A percentile compares a stretch with the other conserved stretches of the same genome.
Evolutionary conservation across 768 basidiomycete species (phyloP).

Genomic region (Russula olivacea): DNA sequence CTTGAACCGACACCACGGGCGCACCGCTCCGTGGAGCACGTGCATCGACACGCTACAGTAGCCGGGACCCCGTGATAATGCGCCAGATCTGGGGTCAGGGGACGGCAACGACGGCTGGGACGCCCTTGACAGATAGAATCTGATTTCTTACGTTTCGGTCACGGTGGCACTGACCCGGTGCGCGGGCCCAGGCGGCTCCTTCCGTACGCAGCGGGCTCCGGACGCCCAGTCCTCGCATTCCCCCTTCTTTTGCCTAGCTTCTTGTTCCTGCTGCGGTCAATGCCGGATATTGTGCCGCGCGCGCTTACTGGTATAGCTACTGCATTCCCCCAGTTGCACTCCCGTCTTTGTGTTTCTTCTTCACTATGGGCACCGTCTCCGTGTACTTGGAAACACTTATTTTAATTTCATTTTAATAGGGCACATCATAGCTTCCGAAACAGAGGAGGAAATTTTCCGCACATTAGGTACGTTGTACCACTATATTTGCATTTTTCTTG

Average conservation of each 20-base stretch:
- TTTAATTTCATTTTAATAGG: conserved; percentile 37
- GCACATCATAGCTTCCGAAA: conserved; percentile 67
- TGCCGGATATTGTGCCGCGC: conserved; percentile 11
- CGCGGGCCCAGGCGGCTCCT: conserved; percentile 9
- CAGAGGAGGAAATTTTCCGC: conserved; percentile 80
- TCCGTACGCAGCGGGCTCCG: conserved; percentile 12
- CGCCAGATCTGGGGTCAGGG: conserved; percentile 6
- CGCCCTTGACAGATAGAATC: neutral
- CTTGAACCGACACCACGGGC: neutral
- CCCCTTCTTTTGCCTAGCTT: conserved; percentile 1
- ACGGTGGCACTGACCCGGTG: conserved; percentile 3
- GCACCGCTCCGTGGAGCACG: neutral
- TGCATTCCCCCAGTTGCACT: neutral
- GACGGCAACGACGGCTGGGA: neutral
- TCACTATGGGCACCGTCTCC: neutral
- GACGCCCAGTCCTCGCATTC: conserved; percentile 16
- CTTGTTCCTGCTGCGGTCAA: conserved; percentile 22
- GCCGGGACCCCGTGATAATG: neutral
- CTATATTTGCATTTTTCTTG: neutral
- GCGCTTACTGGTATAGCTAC: conserved; percentile 14
- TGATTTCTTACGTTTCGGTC: conserved; percentile 14
- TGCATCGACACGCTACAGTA: neutral
- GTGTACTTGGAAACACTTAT: neutral
- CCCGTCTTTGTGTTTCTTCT: neutral
- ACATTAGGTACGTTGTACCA: conserved; percentile 45